These are phyloP conservation scores for Ophiostoma ips DNA, from an alignment of 2,329 filamentous ascomycete genomes.

Conservation along the genomic window DNA sequence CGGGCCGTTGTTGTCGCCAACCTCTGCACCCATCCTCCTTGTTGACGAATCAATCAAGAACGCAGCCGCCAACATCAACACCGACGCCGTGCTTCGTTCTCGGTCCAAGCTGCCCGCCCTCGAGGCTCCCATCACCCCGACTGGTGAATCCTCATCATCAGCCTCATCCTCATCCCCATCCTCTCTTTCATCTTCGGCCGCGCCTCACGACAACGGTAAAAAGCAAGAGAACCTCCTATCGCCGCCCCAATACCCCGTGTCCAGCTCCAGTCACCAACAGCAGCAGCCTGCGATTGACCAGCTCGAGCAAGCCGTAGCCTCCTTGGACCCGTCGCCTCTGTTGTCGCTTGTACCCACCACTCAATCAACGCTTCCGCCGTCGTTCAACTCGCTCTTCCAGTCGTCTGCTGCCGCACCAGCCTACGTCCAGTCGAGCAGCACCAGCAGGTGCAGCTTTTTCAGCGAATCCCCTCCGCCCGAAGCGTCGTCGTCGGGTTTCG, in stretches of 20 bases:
- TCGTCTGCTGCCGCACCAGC: slow-evolving; percentile 34
- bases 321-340: neutral
- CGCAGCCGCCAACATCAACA: too few relatives aligned
- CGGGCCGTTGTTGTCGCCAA: slow-evolving; percentile 7
- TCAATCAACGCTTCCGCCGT: slow-evolving; percentile 29
- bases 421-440: slow-evolving; percentile 32
- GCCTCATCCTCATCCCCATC: too few relatives aligned
- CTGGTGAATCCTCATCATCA: neutral
- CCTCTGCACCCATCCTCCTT: neutral
- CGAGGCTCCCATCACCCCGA: neutral
- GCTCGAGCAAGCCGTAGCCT: neutral
- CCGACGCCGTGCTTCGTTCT: neutral
- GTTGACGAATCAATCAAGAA: neutral
- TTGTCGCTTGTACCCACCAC: neutral
- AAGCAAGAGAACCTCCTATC: neutral
- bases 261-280: neutral
- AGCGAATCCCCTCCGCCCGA: slow-evolving; percentile 1
- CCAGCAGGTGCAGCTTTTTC: slow-evolving; percentile 9
- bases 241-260: slow-evolving; percentile 2
- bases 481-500: slow-evolving; percentile 12
- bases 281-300: neutral
- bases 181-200: neutral
- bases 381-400: slow-evolving; percentile 47
- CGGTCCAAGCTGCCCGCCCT: neutral
- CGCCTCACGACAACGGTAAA: neutral